A percentile compares a stretch with the other conserved stretches of the same genome.
phyloP scores from a whole-genome alignment of 306 rosid genomes.

The Lathyrus tuberosus region DNA sequence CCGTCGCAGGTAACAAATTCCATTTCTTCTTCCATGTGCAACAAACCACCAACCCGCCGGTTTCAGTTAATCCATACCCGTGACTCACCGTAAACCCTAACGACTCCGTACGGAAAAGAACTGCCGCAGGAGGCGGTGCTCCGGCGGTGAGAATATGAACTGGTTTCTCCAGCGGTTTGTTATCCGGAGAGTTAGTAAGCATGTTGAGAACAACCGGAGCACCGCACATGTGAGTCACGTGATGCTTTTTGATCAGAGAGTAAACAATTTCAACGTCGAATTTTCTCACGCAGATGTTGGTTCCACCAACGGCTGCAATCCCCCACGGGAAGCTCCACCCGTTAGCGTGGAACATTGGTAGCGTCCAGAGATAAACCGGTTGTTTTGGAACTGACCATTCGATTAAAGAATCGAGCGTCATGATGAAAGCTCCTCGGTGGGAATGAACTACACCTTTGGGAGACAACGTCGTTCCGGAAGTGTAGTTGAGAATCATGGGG shows the following conservation, averaged over 20 bases:
- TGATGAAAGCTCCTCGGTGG: conserved; percentile 50
- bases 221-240: conserved; percentile 75
- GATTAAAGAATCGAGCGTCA: conserved; percentile 42
- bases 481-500: conserved; percentile 62
- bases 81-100: conserved; percentile 63
- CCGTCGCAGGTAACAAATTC: conserved; percentile 60
- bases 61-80: conserved; percentile 72
- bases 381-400: conserved; percentile 60
- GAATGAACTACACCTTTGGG: conserved; percentile 75
- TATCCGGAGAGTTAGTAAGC: conserved; percentile 49
- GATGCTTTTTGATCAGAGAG: conserved; percentile 45
- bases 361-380: conserved; percentile 62
- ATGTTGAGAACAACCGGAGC: conserved; percentile 78
- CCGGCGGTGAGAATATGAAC: conserved; percentile 70
- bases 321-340: conserved; percentile 81
- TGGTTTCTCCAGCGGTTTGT: conserved; percentile 37
- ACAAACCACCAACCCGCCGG: conserved; percentile 49
- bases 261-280: conserved; percentile 46
- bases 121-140: conserved; percentile 64
- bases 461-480: conserved; percentile 74
- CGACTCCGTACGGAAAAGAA: conserved; percentile 54
- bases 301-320: conserved; percentile 69
- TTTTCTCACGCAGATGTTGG: conserved; percentile 60
- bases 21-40: conserved; percentile 73
- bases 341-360: conserved; percentile 73